Percentiles rank a stretch among this genome's conserved stretches.
phyloP scores from a whole-genome alignment of 2,329 filamentous ascomycete genomes.

The Aureobasidium sp. region DNA sequence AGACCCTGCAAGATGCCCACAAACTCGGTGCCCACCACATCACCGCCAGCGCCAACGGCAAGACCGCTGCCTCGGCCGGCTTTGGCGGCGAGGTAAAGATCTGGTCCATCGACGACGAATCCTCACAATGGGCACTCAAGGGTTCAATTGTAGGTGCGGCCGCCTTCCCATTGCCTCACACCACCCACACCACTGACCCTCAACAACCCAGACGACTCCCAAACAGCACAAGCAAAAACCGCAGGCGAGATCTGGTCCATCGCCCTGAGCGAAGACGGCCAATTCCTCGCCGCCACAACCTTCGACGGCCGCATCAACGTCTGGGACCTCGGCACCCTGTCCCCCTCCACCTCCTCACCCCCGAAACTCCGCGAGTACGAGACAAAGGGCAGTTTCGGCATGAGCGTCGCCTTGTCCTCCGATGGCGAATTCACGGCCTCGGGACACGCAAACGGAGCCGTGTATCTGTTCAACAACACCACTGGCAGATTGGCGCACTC shows the following conservation, averaged over 20 bases:
- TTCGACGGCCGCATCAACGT: constrained; percentile 83
- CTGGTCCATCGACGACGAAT: constrained; percentile 50
- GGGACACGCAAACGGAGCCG: constrained; percentile 81
- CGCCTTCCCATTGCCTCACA: neutral
- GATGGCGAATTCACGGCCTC: constrained; percentile 83
- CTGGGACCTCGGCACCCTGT: constrained; percentile 53
- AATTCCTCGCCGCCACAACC: constrained; percentile 76
- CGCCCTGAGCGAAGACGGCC: constrained; percentile 73
- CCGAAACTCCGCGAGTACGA: constrained; percentile 73
- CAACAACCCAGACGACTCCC: constrained; percentile 42
- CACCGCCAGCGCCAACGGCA: constrained; percentile 59
- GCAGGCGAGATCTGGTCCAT: constrained; percentile 78
- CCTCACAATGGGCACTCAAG: constrained; percentile 45
- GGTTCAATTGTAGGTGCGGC: constrained; percentile 37
- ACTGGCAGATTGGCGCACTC: constrained; percentile 79
- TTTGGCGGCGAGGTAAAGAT: constrained; percentile 84
- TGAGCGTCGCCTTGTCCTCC: constrained; percentile 69
- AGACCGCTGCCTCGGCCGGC: constrained; percentile 69
- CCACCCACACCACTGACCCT: neutral
- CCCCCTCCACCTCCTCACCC: constrained; percentile 33
- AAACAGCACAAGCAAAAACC: constrained; percentile 20
- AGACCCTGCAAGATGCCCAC: constrained; percentile 73
- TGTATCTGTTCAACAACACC: constrained; percentile 94
- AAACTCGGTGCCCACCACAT: constrained; percentile 88
- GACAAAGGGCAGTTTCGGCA: constrained; percentile 85